A percentile compares a stretch with the other conserved stretches of the same genome.
phyloP scores from a whole-genome alignment of 2,329 filamentous ascomycete species.

The Penicillium sp. region DNA sequence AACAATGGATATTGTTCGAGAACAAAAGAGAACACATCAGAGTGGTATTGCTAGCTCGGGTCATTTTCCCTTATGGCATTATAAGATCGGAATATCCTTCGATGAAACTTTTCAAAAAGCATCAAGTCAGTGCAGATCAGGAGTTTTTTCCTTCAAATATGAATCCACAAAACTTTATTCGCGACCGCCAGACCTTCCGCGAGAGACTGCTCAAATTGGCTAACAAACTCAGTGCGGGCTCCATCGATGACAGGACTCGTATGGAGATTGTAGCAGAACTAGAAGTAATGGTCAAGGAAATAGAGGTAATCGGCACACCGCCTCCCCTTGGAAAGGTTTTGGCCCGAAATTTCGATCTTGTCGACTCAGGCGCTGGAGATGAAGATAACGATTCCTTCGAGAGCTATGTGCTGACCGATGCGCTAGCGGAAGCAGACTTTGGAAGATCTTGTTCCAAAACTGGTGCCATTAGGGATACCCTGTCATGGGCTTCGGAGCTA shows the following conservation, averaged over 20 bases:
- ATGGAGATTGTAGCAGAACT: not conserved
- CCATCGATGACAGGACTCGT: not conserved
- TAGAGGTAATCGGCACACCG: not conserved
- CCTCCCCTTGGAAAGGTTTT: not conserved
- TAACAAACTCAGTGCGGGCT: not conserved
- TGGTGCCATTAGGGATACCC: not conserved
- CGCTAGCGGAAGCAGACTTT: conserved; percentile 1
- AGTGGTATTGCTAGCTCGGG: not conserved
- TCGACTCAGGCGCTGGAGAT: not conserved
- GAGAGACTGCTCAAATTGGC: not conserved
- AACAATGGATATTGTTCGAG: not conserved
- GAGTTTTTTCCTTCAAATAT: not conserved
- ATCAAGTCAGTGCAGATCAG: not conserved
- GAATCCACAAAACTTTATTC: not conserved
- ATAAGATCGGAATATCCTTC: not conserved
- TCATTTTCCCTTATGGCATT: not conserved
- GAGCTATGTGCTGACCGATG: not conserved
- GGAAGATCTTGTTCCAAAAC: conserved; percentile 3
- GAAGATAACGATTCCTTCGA: not conserved
- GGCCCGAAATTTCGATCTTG: conserved; percentile 1
- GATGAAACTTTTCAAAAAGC: too few relatives aligned
- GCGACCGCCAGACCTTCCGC: not conserved
- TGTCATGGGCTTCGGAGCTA: not conserved
- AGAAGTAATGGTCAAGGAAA: conserved; percentile 1
- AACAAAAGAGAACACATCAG: not conserved